Percentiles rank a stretch among this genome's conserved stretches.
These are phyloP conservation scores for Aspergillus sp. DNA, from an alignment of 2,329 filamentous ascomycete genomes.

Conservation along the genomic window DNA sequence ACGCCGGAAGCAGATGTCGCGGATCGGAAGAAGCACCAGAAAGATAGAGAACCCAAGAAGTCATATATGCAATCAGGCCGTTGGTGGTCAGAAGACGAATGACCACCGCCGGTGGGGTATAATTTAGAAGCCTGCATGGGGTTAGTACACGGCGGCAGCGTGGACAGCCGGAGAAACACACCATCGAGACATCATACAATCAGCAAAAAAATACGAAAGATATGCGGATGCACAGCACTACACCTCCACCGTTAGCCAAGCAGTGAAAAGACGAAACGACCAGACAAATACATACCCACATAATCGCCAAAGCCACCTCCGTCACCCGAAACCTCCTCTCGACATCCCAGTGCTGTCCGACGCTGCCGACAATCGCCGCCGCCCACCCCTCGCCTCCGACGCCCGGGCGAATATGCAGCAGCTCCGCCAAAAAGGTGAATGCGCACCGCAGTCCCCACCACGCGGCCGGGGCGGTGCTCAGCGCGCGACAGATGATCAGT, in stretches of 20 bases:
- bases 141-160: background rate
- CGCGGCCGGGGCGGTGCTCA: slow-evolving; percentile 67
- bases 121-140: slow-evolving; percentile 68
- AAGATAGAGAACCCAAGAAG: slow-evolving; percentile 67
- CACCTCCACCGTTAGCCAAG: slow-evolving; percentile 2
- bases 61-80: slow-evolving; percentile 71
- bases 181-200: slow-evolving; percentile 83
- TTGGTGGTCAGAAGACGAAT: slow-evolving; percentile 75
- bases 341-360: slow-evolving; percentile 42
- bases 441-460: slow-evolving; percentile 70
- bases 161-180: slow-evolving; percentile 35
- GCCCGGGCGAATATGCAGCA: slow-evolving; percentile 51
- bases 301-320: slow-evolving; percentile 68
- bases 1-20: slow-evolving; percentile 69
- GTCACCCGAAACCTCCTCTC: slow-evolving; percentile 56
- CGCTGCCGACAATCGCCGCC: slow-evolving; percentile 36
- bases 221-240: slow-evolving; percentile 75
- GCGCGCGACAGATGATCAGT: slow-evolving; percentile 68
- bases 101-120: slow-evolving; percentile 73
- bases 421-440: slow-evolving; percentile 64
- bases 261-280: slow-evolving; percentile 20
- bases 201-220: slow-evolving; percentile 78
- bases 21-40: slow-evolving; percentile 69
- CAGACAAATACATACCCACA: slow-evolving; percentile 60
- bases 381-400: slow-evolving; percentile 42